phyloP scores from a whole-genome alignment of 2,329 filamentous ascomycete species.

The Emergomyces orientalis region DNA sequence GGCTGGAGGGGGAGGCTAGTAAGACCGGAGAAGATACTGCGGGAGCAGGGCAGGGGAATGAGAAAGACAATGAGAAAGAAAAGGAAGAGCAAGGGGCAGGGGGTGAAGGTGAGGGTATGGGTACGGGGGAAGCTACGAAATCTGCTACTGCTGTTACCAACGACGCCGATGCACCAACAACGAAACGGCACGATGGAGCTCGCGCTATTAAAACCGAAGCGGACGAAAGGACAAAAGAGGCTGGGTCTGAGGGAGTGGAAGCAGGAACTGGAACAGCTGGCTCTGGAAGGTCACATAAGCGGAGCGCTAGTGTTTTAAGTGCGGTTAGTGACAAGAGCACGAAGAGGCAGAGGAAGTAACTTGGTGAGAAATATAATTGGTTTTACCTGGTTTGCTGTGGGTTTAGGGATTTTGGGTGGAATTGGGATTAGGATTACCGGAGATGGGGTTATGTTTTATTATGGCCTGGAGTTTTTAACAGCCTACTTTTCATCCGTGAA shows the following conservation, averaged over 20 bases:
- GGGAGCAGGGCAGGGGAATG: conserved; percentile 29
- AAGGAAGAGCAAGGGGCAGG: background rate
- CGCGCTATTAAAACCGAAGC: background rate
- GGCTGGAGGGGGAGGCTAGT: conserved; percentile 19
- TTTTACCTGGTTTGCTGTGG: background rate
- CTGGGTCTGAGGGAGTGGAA: conserved; percentile 12
- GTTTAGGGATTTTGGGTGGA: background rate
- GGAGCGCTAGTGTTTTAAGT: conserved; percentile 75
- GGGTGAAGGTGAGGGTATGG: background rate
- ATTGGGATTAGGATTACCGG: background rate
- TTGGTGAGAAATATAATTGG: background rate
- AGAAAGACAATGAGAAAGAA: conserved; percentile 20
- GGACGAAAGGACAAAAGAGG: background rate
- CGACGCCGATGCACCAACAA: background rate
- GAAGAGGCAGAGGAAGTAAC: conserved; percentile 41
- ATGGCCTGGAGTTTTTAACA: no score
- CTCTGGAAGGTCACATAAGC: conserved; percentile 49
- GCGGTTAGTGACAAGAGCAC: conserved; percentile 52
- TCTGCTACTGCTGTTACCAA: background rate
- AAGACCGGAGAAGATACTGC: conserved; percentile 17
- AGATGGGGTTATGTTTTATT: background rate
- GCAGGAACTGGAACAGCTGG: conserved; percentile 10
- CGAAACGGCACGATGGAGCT: background rate
- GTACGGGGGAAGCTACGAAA: background rate
- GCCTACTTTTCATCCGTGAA: no score